phyloP scores from a whole-genome alignment of 805 yeast genomes.

The Candida coquimbonensis region DNA sequence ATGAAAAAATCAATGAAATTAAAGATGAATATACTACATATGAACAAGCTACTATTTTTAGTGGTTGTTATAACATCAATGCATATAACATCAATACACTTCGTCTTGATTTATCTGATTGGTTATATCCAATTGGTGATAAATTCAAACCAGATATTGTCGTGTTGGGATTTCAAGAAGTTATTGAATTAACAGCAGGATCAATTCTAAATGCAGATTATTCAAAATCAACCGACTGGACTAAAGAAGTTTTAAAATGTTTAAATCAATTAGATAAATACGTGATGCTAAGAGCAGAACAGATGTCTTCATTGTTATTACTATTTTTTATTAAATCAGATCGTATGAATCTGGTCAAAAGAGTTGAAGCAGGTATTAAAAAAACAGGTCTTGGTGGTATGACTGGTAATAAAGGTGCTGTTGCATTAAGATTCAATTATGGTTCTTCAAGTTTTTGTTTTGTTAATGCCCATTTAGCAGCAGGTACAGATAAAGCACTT shows the following conservation, averaged over 20 bases:
- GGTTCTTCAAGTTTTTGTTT: conserved; percentile 78
- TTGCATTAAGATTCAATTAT: conserved; percentile 80
- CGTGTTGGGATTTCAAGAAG: conserved; percentile 90
- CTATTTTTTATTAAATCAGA: conserved; percentile 54
- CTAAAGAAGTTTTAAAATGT: conserved; percentile 52
- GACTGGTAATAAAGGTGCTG: conserved; percentile 95
- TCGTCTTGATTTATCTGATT: conserved; percentile 50
- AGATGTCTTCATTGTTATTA: conserved; percentile 62
- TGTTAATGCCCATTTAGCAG: conserved; percentile 89
- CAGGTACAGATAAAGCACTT: conserved; percentile 73
- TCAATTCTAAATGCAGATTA: conserved; percentile 82
- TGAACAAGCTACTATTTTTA: conserved; percentile 55
- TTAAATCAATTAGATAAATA: conserved; percentile 53
- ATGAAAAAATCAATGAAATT: conserved; percentile 44
- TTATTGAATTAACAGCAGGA: conserved; percentile 88
- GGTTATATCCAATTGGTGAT: conserved; percentile 78
- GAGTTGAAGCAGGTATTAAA: conserved; percentile 90
- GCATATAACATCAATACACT: conserved; percentile 86
- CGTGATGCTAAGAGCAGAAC: conserved; percentile 64
- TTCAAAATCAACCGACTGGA: conserved; percentile 77
- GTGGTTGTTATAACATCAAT: conserved; percentile 85
- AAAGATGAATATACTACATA: conserved; percentile 46
- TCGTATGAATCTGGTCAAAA: conserved; percentile 48
- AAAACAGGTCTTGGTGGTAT: conserved; percentile 97
- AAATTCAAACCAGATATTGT: conserved; percentile 64